Evolutionary conservation across 257 asterid genomes (phyloP), one percentile per base, ranked within the genome.

Genomic region (Nicotiana obtusifolia): DNA sequence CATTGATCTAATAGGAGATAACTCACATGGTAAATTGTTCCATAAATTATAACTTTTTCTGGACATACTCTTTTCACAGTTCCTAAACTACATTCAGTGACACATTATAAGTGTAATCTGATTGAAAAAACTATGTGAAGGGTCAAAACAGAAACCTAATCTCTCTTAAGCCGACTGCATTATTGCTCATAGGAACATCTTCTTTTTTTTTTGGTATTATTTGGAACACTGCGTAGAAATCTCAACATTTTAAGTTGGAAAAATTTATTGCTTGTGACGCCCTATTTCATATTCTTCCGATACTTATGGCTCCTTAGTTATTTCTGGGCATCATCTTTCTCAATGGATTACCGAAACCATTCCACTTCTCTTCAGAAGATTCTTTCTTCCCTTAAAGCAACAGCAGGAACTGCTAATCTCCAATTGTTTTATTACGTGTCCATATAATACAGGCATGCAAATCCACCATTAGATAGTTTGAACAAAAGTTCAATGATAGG

Each of bases 91-190:
- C 60, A 71, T 47, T 59, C 60, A 71, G 15, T 71, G 37, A 71
- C 22, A 44, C 78, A 71, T 71, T 44, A 71, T 71, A 71, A 44
- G 47, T 71, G 37, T 71, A 47, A 13, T 22, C 49, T 20, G 14
- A 24, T 41, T 41, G n/a, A 71, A 22, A 44, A 44, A 71, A 44
- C 52, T 13, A 57, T n/a, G 47, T 5, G 20, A 71, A 44, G 44
- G 8, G 56, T 71, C 35, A 22, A 52, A 73, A 47, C 37, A 44
- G 37, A 44, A 44, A 73, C 49, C 37, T 47, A 61, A 41, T 35
- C 60, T 73, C 78, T 22, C 8, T 73, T 73, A 73, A 73, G 61
- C 78, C 37, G 16, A 73, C 61, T 73, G 78, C 78, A 73, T 73
- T 73, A 28, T 22, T 73, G 78, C 28, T 47, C 44, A 47, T 4